Evolutionary conservation across 2,329 filamentous ascomycete genomes (phyloP).

Genomic region (Beauveria sp.): DNA sequence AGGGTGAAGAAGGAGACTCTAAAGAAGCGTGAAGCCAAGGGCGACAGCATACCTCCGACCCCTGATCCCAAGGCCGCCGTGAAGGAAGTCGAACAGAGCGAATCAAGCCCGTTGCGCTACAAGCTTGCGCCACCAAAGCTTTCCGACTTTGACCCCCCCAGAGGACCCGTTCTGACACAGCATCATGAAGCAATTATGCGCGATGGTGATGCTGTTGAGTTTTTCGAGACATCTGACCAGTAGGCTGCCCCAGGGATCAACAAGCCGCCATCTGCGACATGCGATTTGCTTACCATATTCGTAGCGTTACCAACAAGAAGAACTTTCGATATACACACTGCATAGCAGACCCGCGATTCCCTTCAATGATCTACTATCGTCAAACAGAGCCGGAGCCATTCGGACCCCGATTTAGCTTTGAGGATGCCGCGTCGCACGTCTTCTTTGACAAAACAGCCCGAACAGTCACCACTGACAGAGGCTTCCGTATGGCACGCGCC

Average conservation of each 20-base stretch:
- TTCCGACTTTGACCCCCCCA: constrained; percentile 53
- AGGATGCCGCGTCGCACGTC: constrained; percentile 81
- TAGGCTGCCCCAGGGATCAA: constrained; percentile 26
- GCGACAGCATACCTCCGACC: constrained; percentile 46
- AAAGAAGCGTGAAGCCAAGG: constrained; percentile 61
- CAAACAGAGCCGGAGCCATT: constrained; percentile 81
- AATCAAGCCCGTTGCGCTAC: constrained; percentile 50
- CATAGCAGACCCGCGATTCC: constrained; percentile 81
- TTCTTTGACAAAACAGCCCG: constrained; percentile 69
- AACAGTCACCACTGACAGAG: constrained; percentile 82
- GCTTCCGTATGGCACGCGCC: constrained; percentile 82
- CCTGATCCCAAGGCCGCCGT: constrained; percentile 43
- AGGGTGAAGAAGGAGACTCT: constrained; percentile 58
- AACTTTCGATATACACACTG: constrained; percentile 85
- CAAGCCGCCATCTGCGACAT: background rate
- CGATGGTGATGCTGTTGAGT: constrained; percentile 45
- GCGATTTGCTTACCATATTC: background rate
- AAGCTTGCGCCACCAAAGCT: constrained; percentile 56
- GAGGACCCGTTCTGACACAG: constrained; percentile 47
- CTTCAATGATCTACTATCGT: constrained; percentile 81
- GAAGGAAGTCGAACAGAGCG: constrained; percentile 28
- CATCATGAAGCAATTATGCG: constrained; percentile 45
- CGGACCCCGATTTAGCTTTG: constrained; percentile 79
- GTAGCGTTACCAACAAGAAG: constrained; percentile 55
- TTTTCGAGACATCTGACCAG: constrained; percentile 59